Percentiles rank a stretch among this genome's conserved stretches.
Conservation (phyloP, 805 yeast genomes). For the Candida ipomoeae region DNA sequence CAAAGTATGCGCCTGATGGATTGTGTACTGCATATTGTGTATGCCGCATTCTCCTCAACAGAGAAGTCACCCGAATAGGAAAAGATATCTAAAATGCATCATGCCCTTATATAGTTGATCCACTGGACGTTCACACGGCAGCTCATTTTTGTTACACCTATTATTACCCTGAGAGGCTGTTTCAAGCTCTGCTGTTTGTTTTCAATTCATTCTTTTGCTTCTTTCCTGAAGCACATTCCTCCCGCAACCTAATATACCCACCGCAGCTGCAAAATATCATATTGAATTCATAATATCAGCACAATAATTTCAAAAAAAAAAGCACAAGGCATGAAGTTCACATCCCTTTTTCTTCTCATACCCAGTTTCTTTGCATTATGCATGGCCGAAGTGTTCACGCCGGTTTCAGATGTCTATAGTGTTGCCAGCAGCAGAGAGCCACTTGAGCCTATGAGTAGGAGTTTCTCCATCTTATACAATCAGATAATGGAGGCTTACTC, state of each 20-base stretch:
- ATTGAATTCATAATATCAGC: background rate
- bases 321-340: conserved; percentile 6
- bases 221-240: background rate
- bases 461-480: conserved; percentile 8
- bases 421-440: background rate
- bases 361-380: conserved; percentile 5
- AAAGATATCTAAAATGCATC: background rate
- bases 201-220: conserved; percentile 1
- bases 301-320: background rate
- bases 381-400: conserved; percentile 4
- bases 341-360: conserved; percentile 4
- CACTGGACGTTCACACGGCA: background rate
- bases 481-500: conserved; percentile 1
- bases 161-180: background rate
- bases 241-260: background rate
- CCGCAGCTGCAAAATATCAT: background rate
- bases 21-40: background rate
- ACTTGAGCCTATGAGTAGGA: conserved; percentile 12
- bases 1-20: background rate
- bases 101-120: conserved; percentile 3
- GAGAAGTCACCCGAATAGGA: conserved; percentile 8
- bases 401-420: conserved; percentile 3
- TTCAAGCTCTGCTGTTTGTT: background rate
- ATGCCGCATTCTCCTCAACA: conserved; percentile 2
- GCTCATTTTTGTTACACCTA: background rate